phyloP scores from a whole-genome alignment of 2,329 filamentous ascomycete genomes.

The Uncinocarpus reesii region DNA sequence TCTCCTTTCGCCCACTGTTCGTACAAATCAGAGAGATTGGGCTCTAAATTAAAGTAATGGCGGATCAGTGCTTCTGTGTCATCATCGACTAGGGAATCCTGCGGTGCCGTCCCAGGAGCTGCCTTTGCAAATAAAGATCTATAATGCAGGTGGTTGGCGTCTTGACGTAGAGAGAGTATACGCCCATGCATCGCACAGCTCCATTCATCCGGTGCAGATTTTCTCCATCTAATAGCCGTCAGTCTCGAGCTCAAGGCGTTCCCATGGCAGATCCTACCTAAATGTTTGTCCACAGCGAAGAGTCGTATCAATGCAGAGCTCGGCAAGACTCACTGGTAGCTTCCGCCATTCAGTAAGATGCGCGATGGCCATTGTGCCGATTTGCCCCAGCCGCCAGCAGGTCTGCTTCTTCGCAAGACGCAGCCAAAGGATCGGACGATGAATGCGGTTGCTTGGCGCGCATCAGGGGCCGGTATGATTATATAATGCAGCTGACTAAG shows the following conservation, averaged over 20 bases:
- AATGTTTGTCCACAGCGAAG: conserved; percentile 94
- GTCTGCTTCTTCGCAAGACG: not conserved
- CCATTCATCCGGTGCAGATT: conserved; percentile 72
- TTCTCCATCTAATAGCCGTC: conserved; percentile 59
- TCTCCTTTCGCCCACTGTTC: conserved; percentile 77
- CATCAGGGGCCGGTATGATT: too few relatives aligned
- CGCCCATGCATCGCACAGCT: conserved; percentile 78
- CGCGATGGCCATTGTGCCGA: conserved; percentile 29
- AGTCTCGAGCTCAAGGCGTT: not conserved
- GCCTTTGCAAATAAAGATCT: conserved; percentile 50
- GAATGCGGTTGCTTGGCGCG: not conserved
- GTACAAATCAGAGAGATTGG: conserved; percentile 69
- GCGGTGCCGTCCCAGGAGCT: conserved; percentile 5
- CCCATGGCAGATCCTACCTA: conserved; percentile 35
- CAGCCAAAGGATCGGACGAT: not conserved
- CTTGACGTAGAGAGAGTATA: conserved; percentile 75
- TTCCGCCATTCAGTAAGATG: conserved; percentile 72
- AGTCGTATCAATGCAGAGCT: conserved; percentile 90
- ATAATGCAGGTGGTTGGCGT: conserved; percentile 68
- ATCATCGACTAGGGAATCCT: conserved; percentile 37
- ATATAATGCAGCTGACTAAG: not conserved
- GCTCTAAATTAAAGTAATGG: conserved; percentile 76
- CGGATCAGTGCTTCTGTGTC: conserved; percentile 64
- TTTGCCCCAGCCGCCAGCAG: not conserved
- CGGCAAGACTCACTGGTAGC: conserved; percentile 68